These are phyloP conservation scores for Paecilomyces niveus DNA, from an alignment of 2,329 filamentous ascomycete species.

Conservation along the genomic window DNA sequence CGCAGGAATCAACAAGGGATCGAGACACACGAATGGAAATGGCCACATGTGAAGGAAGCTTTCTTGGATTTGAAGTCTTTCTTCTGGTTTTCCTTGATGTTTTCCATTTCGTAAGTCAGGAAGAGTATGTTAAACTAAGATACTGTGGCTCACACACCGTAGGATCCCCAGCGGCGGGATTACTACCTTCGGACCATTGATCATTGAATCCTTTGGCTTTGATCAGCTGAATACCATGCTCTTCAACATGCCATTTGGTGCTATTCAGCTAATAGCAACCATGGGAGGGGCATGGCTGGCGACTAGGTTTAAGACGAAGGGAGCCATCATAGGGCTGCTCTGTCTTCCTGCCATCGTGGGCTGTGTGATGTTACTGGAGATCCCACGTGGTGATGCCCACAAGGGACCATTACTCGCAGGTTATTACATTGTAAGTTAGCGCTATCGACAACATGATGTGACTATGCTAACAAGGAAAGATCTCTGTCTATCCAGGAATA, in stretches of 20 bases:
- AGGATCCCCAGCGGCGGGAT: conserved; percentile 53
- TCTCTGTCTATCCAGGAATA: conserved; percentile 55
- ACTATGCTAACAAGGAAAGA: conserved; percentile 21
- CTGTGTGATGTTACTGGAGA: conserved; percentile 46
- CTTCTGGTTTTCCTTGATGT: conserved; percentile 49
- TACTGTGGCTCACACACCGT: conserved; percentile 3
- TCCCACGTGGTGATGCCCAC: conserved; percentile 40
- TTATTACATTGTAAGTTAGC: conserved; percentile 43
- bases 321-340: conserved; percentile 46
- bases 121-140: not conserved
- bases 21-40: conserved; percentile 41
- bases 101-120: conserved; percentile 45
- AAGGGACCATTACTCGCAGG: conserved; percentile 48
- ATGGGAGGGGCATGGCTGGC: conserved; percentile 52
- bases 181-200: conserved; percentile 52
- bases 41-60: conserved; percentile 49
- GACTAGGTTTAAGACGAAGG: conserved; percentile 49
- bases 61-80: conserved; percentile 54
- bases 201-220: conserved; percentile 53
- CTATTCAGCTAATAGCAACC: conserved; percentile 54
- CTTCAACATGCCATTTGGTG: conserved; percentile 56
- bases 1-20: conserved; percentile 44
- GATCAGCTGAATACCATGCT: conserved; percentile 50
- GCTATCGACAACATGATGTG: not conserved
- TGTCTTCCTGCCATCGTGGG: conserved; percentile 53